Percentiles rank a stretch among this genome's conserved stretches.
phyloP scores from a whole-genome alignment of 257 asterid species.

The Primulina eburnea region DNA sequence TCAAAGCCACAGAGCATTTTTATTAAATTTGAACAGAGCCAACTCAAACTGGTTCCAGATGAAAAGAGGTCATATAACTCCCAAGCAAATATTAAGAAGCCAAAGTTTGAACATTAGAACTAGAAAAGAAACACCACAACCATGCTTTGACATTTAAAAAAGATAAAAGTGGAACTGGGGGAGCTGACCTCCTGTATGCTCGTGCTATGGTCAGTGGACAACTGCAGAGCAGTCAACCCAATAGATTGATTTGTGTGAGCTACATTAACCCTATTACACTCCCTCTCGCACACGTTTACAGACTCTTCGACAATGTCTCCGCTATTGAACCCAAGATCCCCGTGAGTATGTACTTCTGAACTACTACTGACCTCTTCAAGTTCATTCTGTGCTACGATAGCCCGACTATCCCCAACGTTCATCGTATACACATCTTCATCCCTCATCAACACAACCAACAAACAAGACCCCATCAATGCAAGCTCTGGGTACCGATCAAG shows the following conservation, averaged over 20 bases:
- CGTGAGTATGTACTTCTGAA: slow-evolving; percentile 36
- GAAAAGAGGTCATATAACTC: slow-evolving; percentile 15
- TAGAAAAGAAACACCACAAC: background rate
- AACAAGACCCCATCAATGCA: slow-evolving; percentile 97
- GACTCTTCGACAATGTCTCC: slow-evolving; percentile 69
- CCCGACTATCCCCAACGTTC: slow-evolving; percentile 98
- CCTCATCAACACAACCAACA: slow-evolving; percentile 88
- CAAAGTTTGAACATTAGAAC: slow-evolving; percentile 13
- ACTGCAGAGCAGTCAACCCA: slow-evolving; percentile 72
- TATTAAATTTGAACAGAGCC: background rate
- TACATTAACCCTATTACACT: slow-evolving; percentile 45
- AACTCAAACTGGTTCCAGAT: slow-evolving; percentile 21
- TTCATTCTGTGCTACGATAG: slow-evolving; percentile 81
- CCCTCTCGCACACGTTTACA: slow-evolving; percentile 38
- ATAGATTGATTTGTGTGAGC: slow-evolving; percentile 42
- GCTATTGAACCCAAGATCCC: slow-evolving; percentile 36
- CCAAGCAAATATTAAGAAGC: slow-evolving; percentile 4
- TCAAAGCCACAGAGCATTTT: background rate
- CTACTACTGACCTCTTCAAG: slow-evolving; percentile 43
- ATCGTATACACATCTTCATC: slow-evolving; percentile 97
- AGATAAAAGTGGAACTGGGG: slow-evolving; percentile 6
- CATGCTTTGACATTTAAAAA: slow-evolving; percentile 16
- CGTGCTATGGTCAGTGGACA: slow-evolving; percentile 97
- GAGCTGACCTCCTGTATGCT: slow-evolving; percentile 82
- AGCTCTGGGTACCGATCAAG: slow-evolving; percentile 94